Percentiles rank a stretch among this genome's conserved stretches.
phyloP scores from a whole-genome alignment of 2,329 filamentous ascomycete species.

The Paradendryphiella salina region DNA sequence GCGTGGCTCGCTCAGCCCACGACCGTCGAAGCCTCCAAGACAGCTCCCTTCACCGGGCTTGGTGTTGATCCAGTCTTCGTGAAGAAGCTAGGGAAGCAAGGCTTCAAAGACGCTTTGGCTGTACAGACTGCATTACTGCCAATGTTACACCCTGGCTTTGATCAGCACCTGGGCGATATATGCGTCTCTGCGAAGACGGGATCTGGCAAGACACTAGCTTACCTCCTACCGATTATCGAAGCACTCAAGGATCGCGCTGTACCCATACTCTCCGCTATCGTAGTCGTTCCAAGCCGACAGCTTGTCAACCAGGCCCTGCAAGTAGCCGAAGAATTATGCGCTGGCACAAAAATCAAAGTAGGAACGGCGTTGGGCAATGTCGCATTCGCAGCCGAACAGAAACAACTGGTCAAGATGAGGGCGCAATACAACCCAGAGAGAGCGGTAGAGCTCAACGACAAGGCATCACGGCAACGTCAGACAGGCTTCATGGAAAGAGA shows the following conservation, averaged over 20 bases:
- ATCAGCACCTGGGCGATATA: constrained; percentile 71
- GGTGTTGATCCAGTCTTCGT: constrained; percentile 65
- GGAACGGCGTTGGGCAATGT: constrained; percentile 83
- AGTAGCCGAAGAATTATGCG: constrained; percentile 71
- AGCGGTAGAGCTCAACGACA: constrained; percentile 55
- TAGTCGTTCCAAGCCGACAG: constrained; percentile 89
- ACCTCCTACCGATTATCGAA: constrained; percentile 82
- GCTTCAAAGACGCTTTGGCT: constrained; percentile 72
- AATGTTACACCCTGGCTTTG: constrained; percentile 69
- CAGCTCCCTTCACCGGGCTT: constrained; percentile 64
- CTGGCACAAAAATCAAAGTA: constrained; percentile 73
- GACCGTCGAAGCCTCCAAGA: constrained; percentile 65
- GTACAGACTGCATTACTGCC: constrained; percentile 81
- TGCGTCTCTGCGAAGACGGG: constrained; percentile 92
- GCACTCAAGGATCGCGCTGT: constrained; percentile 67
- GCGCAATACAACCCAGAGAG: constrained; percentile 65
- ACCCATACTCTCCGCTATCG: constrained; percentile 73
- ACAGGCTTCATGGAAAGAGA: constrained; percentile 44
- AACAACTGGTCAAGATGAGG: constrained; percentile 62
- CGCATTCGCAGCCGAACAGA: constrained; percentile 68
- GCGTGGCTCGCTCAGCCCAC: constrained; percentile 77
- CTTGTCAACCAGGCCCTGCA: constrained; percentile 84
- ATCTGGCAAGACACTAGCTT: constrained; percentile 92
- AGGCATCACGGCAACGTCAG: constrained; percentile 39
- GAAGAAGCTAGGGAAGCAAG: constrained; percentile 66